Percentiles rank a stretch among this genome's conserved stretches.
phyloP scores from a whole-genome alignment of 306 rosid genomes.

The Sechiopsis laciniata region DNA sequence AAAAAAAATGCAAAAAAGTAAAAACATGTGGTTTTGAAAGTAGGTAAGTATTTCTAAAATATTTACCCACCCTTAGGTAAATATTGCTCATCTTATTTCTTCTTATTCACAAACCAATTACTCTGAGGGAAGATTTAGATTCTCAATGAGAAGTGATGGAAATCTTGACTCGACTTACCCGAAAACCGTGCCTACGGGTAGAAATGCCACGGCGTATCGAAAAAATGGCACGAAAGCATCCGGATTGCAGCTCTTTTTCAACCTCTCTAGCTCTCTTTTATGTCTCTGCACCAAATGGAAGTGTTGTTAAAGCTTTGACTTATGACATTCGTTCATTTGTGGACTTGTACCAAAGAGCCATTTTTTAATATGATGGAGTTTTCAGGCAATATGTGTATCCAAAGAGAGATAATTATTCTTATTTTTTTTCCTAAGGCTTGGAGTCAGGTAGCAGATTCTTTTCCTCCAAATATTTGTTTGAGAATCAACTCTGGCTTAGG shows the following conservation, averaged over 20 bases:
- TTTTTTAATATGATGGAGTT: slow-evolving; percentile 53
- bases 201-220: neutral
- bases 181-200: too few relatives aligned
- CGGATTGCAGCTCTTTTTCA: slow-evolving; percentile 28
- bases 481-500: rapidly evolving
- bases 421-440: slow-evolving; percentile 17
- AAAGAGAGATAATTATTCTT: neutral
- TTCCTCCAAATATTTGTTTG: too few relatives aligned
- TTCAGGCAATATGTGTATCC: slow-evolving; percentile 47
- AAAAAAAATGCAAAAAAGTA: too few relatives aligned
- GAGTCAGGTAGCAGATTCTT: neutral
- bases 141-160: slow-evolving; percentile 19
- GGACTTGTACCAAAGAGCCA: slow-evolving; percentile 41
- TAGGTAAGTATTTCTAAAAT: too few relatives aligned
- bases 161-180: slow-evolving; percentile 22
- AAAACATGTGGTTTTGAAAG: too few relatives aligned
- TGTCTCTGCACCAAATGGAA: slow-evolving; percentile 20
- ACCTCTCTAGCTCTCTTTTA: slow-evolving; percentile 36
- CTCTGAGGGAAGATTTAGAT: slow-evolving; percentile 45
- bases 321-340: neutral
- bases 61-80: too few relatives aligned
- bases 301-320: slow-evolving; percentile 2
- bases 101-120: slow-evolving; percentile 33
- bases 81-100: too few relatives aligned
- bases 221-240: neutral